Percentiles rank a stretch among this genome's conserved stretches.
phyloP scores from a whole-genome alignment of 768 basidiomycete genomes.

The Amanita subjunquillea region DNA sequence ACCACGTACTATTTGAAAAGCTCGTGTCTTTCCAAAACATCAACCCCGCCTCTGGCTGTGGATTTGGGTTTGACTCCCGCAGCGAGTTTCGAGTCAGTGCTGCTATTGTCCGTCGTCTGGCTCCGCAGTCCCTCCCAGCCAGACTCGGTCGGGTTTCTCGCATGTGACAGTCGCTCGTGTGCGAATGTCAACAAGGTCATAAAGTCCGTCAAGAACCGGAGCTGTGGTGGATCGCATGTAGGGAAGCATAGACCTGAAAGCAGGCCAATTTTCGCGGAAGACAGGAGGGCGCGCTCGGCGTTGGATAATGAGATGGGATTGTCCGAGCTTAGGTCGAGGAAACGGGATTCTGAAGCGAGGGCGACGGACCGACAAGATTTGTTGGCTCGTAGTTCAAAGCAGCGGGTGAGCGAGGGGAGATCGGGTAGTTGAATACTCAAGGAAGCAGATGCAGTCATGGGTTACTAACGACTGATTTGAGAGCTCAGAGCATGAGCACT shows the following conservation, averaged over 20 bases:
- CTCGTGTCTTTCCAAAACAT: conserved; percentile 16
- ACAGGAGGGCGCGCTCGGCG: conserved; percentile 17
- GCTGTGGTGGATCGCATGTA: conserved; percentile 43
- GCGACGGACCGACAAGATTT: conserved; percentile 21
- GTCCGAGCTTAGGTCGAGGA: conserved; percentile 9
- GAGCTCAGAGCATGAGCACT: too few species aligned
- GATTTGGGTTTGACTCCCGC: background rate
- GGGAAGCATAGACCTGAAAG: conserved; percentile 53
- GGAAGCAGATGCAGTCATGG: too few species aligned
- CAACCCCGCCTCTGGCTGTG: conserved; percentile 5
- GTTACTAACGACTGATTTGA: too few species aligned
- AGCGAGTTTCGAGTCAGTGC: background rate
- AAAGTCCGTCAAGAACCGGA: conserved; percentile 42
- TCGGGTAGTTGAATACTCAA: too few species aligned
- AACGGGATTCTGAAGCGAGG: conserved; percentile 21
- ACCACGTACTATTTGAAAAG: conserved; percentile 26
- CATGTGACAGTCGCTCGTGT: conserved; percentile 18
- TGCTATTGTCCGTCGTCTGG: too few species aligned
- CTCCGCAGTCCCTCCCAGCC: too few species aligned
- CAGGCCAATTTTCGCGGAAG: conserved; percentile 30
- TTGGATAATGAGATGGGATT: conserved; percentile 10
- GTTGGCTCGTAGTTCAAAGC: conserved; percentile 30
- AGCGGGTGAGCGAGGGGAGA: conserved; percentile 9
- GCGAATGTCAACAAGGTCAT: conserved; percentile 30
- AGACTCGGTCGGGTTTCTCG: background rate